These are phyloP conservation scores for Pinus albicaulis DNA, from an alignment of 75 land plant genomes.

Conservation along the genomic window DNA sequence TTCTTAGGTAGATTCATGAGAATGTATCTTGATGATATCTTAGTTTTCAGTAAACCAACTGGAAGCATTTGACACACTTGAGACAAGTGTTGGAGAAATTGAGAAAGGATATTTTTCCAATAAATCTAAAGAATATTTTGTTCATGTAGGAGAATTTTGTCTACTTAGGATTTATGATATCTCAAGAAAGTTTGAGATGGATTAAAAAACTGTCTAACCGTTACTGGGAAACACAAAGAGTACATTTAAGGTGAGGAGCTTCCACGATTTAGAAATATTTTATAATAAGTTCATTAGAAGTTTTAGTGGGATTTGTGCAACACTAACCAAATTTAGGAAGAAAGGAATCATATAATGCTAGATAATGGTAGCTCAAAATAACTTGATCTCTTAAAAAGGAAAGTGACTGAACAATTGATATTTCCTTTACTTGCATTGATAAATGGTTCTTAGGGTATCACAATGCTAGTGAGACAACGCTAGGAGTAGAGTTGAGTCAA, in stretches of 20 bases:
- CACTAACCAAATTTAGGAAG: neutral
- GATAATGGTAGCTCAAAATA: neutral
- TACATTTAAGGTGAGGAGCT: no score
- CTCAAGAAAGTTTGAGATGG: no score
- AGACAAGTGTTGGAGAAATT: neutral
- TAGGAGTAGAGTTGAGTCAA: neutral
- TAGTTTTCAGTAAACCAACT: neutral
- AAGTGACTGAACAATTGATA: neutral
- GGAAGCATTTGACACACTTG: neutral
- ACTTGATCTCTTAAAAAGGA: neutral
- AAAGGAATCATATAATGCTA: neutral
- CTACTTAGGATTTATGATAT: neutral
- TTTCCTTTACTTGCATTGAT: neutral
- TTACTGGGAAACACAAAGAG: no score
- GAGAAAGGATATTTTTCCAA: neutral
- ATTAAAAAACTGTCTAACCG: no score
- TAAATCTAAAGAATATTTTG: neutral
- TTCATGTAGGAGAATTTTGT: neutral
- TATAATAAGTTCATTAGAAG: no score
- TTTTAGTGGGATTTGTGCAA: neutral
- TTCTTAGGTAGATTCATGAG: neutral
- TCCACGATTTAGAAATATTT: no score
- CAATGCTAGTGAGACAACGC: neutral
- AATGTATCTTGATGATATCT: neutral
- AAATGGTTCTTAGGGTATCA: neutral